Conservation (phyloP, 371 early-diverging fungal genomes). For the Massospora cicadina region DNA sequence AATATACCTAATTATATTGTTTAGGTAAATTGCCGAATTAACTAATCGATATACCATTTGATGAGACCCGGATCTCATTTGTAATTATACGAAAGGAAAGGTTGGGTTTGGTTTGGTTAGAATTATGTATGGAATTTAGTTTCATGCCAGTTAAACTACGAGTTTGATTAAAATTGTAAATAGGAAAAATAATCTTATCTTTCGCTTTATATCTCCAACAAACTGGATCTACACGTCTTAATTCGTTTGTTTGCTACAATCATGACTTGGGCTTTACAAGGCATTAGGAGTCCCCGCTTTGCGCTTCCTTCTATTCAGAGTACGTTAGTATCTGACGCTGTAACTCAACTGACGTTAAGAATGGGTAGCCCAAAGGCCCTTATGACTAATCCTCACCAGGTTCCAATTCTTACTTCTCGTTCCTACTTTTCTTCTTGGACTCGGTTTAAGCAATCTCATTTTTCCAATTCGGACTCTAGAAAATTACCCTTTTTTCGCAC, state of each 20-base stretch:
- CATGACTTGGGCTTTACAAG: conserved; percentile 11
- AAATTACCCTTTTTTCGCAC: background rate
- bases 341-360: background rate
- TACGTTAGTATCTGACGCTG: background rate
- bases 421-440: background rate
- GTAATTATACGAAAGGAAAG: no score
- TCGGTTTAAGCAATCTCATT: background rate
- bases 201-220: background rate
- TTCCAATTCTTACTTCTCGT: background rate
- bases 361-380: background rate
- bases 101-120: no score
- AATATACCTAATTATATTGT: no score
- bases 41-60: no score
- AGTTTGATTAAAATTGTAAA: no score
- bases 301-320: background rate
- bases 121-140: no score
- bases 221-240: conserved; percentile 11
- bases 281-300: background rate
- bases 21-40: no score
- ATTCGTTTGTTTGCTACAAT: conserved; percentile 13
- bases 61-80: no score
- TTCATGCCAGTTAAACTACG: no score
- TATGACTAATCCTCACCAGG: background rate
- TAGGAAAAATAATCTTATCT: no score
- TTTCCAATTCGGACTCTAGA: background rate